Base-by-base conservation (phyloP, 2,329 filamentous ascomycete species). In the Leptographium procerum region DNA sequence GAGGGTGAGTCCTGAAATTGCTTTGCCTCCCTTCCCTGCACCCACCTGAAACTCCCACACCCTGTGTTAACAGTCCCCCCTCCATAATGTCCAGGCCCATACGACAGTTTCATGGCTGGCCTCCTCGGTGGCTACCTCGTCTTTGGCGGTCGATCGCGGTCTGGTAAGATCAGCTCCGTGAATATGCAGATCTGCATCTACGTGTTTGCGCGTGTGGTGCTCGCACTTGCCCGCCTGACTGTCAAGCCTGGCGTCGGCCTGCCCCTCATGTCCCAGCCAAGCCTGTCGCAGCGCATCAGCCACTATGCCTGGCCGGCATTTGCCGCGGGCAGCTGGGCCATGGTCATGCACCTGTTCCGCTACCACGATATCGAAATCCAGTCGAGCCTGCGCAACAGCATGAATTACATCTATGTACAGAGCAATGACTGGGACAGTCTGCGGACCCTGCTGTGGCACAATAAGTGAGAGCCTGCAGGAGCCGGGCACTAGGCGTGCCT, bases 111-210 rank as follows among this genome's bases (percentile, higher is more conserved):
- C 73, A 72, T 96, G 61, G 88, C 90, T 13, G 94, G 94, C 9
- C 76, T 96, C 9, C 69, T 95, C 52, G 94, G 94, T 68, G 94
- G 94, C 57, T 99, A 97, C 78, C 74, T 89, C 61, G 89, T 97
- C 62, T 99, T 99, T 70, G 94, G 92, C 54, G 72, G 77, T 48
- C 78, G 81, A 60, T 81, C 79, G 66, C 86, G 88, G 61, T 76
- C 73, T 43, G 86, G 86, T 65, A 81, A 81, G 70, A 85, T 89
- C 67, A 88, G 86, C 61, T 87, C 84, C 63, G 87, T 96, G 62
- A 95, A 86, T 74, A 90, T 96, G 77, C 92, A 99, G 78, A 99
- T 99, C 70, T 91, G 96, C 71, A 89, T 97, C 66, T 99, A 99
- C 76, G 88, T 99, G 62, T 96, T 96, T 69, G 94, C 94, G 53